Percentiles rank a stretch among this genome's conserved stretches.
These are phyloP conservation scores for Cladorrhinum sp. DNA, from an alignment of 2,329 filamentous ascomycete species.

Conservation along the genomic window DNA sequence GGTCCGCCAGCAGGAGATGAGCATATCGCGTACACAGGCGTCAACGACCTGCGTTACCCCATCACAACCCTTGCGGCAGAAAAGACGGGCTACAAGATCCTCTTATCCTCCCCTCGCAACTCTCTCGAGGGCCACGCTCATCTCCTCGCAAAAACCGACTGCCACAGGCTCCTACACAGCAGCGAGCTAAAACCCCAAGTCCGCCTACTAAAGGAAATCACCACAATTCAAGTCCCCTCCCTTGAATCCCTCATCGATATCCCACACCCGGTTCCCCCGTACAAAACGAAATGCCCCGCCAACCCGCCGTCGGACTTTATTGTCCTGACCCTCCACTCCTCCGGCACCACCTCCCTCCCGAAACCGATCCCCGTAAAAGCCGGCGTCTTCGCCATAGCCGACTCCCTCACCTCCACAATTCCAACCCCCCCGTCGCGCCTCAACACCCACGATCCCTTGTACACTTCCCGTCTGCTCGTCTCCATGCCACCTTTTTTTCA, in stretches of 20 bases:
- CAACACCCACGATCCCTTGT: conserved; percentile 2
- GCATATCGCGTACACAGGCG: conserved; percentile 7
- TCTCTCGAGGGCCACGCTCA: conserved; percentile 8
- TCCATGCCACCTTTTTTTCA: conserved; percentile 14
- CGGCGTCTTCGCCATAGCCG: conserved; percentile 5
- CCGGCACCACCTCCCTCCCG: conserved; percentile 16
- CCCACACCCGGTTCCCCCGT: neutral
- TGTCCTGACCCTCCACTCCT: conserved; percentile 17
- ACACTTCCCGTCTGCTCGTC: conserved; percentile 1
- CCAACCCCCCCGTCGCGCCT: conserved; percentile 5
- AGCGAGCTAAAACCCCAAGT: conserved; percentile 2
- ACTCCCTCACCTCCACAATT: neutral
- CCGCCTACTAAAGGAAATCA: neutral
- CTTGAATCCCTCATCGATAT: neutral
- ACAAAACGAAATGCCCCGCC: neutral
- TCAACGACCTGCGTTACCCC: conserved; percentile 15
- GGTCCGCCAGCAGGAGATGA: neutral
- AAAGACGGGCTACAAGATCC: conserved; percentile 15
- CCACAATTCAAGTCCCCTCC: neutral
- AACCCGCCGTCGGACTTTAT: neutral
- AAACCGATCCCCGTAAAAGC: conserved; percentile 14
- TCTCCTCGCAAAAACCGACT: conserved; percentile 8
- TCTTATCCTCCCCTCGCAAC: conserved; percentile 15
- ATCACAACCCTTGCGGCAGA: conserved; percentile 14
- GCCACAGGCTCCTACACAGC: conserved; percentile 8